phyloP scores from a whole-genome alignment of 371 early-diverging fungal genomes.

The Mortierella sp. region DNA sequence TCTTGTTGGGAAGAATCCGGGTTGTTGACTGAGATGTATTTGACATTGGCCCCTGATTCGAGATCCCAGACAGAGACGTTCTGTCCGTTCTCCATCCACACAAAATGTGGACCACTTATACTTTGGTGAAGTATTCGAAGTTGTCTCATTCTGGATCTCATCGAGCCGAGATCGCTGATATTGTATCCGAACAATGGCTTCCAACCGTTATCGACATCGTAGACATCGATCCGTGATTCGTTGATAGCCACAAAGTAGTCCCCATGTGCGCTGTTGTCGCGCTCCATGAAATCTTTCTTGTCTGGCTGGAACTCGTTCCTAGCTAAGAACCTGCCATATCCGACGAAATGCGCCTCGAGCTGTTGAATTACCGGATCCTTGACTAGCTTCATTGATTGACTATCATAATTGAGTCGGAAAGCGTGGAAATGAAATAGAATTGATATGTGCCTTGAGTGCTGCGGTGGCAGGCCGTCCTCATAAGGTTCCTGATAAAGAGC shows the following conservation, averaged over 20 bases:
- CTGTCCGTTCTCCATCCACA: slow-evolving; percentile 25
- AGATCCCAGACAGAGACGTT: slow-evolving; percentile 26
- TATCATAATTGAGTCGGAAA: slow-evolving; percentile 3
- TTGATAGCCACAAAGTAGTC: slow-evolving; percentile 24
- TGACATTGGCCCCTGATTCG: slow-evolving; percentile 14
- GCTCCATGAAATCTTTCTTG: background rate
- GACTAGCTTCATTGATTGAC: background rate
- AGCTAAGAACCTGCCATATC: slow-evolving; percentile 15
- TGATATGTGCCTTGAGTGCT: background rate
- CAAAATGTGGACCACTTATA: slow-evolving; percentile 13
- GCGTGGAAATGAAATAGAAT: slow-evolving; percentile 14
- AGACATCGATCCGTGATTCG: slow-evolving; percentile 13
- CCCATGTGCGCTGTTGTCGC: background rate
- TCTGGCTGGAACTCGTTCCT: too few relatives aligned
- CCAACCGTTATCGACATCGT: slow-evolving; percentile 12
- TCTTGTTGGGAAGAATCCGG: background rate
- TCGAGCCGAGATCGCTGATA: slow-evolving; percentile 12
- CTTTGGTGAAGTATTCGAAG: slow-evolving; percentile 19
- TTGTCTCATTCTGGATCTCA: slow-evolving; percentile 8
- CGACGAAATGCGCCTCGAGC: slow-evolving; percentile 9
- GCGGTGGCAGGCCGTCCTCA: slow-evolving; percentile 13
- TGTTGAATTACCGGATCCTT: background rate
- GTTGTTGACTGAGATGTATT: slow-evolving; percentile 20
- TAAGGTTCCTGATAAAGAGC: slow-evolving; percentile 16
- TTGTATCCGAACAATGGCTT: slow-evolving; percentile 17